Evolutionary conservation across 768 basidiomycete genomes (phyloP).

Genomic region (Tricholoma matsutake): DNA sequence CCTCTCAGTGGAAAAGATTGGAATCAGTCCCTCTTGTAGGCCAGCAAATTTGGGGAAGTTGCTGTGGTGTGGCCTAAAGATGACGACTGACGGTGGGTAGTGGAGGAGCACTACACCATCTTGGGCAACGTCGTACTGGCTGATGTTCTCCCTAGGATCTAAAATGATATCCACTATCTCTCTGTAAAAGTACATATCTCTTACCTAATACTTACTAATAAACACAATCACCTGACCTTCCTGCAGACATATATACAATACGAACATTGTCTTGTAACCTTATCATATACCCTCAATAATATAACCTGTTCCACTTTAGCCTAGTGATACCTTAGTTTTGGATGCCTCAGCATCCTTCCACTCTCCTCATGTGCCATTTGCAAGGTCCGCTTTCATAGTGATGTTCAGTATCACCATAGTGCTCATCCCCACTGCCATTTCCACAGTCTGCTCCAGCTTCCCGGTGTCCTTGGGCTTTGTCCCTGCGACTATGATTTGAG

Average conservation of each 20-base stretch:
- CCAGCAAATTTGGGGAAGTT: constrained; percentile 19
- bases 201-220: too few relatives aligned
- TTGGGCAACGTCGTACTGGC: constrained; percentile 36
- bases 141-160: too few relatives aligned
- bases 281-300: too few relatives aligned
- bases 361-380: constrained; percentile 39
- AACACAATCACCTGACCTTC: too few relatives aligned
- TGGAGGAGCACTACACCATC: constrained; percentile 13
- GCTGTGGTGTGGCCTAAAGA: constrained; percentile 26
- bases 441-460: constrained; percentile 18
- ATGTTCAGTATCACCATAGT: constrained; percentile 37
- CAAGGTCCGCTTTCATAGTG: constrained; percentile 33
- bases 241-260: too few relatives aligned
- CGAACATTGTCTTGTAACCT: too few relatives aligned
- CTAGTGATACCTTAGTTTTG: too few relatives aligned
- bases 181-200: too few relatives aligned
- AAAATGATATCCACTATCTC: constrained; percentile 30
- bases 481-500: constrained; percentile 4
- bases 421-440: constrained; percentile 33
- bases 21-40: constrained; percentile 23
- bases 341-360: too few relatives aligned
- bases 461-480: constrained; percentile 10
- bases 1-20: constrained; percentile 13
- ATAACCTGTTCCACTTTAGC: too few relatives aligned
- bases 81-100: constrained; percentile 28